Percentiles rank a stretch among this genome's conserved stretches.
These are phyloP conservation scores for Lagerstroemia speciosa DNA, from an alignment of 345 rosid species.

Conservation along the genomic window DNA sequence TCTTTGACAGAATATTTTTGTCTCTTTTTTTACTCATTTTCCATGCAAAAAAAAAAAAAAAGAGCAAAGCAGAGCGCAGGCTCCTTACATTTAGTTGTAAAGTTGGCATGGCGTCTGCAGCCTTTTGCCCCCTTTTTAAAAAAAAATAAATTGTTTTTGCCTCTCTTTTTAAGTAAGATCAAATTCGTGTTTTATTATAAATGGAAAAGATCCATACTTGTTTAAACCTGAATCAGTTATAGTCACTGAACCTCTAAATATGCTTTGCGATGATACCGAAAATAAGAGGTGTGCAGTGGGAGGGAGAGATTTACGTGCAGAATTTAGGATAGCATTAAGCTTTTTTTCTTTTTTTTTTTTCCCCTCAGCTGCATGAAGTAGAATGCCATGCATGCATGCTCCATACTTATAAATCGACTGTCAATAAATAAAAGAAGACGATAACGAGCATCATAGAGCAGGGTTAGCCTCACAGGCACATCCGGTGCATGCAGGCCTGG, in stretches of 20 bases:
- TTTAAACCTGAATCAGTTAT: too few species aligned
- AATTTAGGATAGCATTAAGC: neutral
- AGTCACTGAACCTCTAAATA: too few species aligned
- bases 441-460: too few species aligned
- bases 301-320: slow-evolving; percentile 5
- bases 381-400: neutral
- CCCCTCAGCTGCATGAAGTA: slow-evolving; percentile 3
- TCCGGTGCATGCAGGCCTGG: too few species aligned
- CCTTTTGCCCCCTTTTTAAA: slow-evolving; percentile 10
- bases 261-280: too few species aligned
- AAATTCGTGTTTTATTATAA: too few species aligned
- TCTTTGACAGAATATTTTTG: slow-evolving; percentile 19
- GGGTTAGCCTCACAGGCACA: too few species aligned
- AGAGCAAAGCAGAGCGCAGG: neutral
- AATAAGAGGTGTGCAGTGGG: neutral
- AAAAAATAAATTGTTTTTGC: too few species aligned
- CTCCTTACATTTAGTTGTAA: slow-evolving; percentile 10
- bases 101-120: slow-evolving; percentile 16
- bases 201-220: too few species aligned
- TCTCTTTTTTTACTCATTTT: slow-evolving; percentile 25
- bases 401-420: too few species aligned
- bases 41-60: slow-evolving; percentile 24
- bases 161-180: slow-evolving; percentile 12
- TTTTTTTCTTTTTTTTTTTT: too few species aligned
- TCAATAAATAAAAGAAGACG: too few species aligned